Percentiles rank a stretch among this genome's conserved stretches.
phyloP scores from a whole-genome alignment of 2,329 filamentous ascomycete genomes.

The Grosmannia penicillata region DNA sequence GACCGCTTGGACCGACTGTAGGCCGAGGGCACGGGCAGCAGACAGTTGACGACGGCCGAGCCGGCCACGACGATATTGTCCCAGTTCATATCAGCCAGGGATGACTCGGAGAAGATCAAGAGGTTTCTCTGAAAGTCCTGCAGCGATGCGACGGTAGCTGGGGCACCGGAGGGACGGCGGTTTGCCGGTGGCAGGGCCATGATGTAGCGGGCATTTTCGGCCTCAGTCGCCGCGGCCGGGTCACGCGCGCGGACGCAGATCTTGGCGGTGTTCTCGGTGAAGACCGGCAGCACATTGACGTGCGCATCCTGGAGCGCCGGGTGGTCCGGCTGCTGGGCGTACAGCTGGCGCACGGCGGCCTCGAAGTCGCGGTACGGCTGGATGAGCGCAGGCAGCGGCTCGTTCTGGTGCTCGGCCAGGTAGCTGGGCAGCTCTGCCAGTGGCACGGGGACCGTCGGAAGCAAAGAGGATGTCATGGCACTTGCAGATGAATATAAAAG shows the following conservation, averaged over 20 bases:
- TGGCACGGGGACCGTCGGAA: conserved; percentile 31
- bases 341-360: conserved; percentile 48
- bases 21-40: conserved; percentile 53
- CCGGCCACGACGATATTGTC: conserved; percentile 69
- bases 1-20: conserved; percentile 47
- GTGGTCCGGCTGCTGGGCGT: conserved; percentile 52
- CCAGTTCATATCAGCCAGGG: conserved; percentile 65
- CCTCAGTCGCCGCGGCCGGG: conserved; percentile 38
- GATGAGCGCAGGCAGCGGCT: conserved; percentile 41
- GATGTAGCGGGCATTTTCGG: conserved; percentile 51
- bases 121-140: conserved; percentile 57
- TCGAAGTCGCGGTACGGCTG: conserved; percentile 56
- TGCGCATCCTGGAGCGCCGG: conserved; percentile 38
- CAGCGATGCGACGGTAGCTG: conserved; percentile 52
- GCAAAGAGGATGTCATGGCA: conserved; percentile 21
- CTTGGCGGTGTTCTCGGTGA: conserved; percentile 36
- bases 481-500: neutral
- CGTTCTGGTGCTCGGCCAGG: conserved; percentile 37
- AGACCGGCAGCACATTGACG: conserved; percentile 53
- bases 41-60: conserved; percentile 64
- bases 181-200: conserved; percentile 50
- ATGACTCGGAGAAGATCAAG: conserved; percentile 65
- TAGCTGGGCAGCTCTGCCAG: conserved; percentile 33
- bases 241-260: conserved; percentile 50
- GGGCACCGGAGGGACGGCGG: conserved; percentile 46